Evolutionary conservation across 2,329 filamentous ascomycete species (phyloP), one percentile per base, ranked within the genome.

Genomic region (Orbilia quercus): DNA sequence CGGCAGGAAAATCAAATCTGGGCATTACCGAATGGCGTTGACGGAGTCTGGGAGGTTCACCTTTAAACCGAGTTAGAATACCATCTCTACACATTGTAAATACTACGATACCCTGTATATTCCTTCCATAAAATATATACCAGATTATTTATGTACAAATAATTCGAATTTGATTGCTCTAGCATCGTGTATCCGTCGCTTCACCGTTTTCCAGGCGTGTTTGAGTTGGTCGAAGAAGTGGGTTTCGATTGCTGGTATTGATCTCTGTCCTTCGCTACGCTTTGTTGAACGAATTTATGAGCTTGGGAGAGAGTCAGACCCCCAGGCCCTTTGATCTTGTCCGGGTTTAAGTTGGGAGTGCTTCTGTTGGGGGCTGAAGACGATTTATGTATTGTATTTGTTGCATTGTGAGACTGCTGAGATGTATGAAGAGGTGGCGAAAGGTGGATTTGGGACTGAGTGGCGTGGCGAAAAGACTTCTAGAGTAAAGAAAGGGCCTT

Each of bases 1-100:
- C 48, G 60, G 4, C 70, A 74, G 34, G 53, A 51, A 11, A 74
- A 74, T n/a, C 70, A 74, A 50, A 23, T 74, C 23, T 74, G 70
- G 70, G 20, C 11, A 0, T 36, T 74, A 4, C 70, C 70, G 1
- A 36, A 18, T 7, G 70, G 70, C 18, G 54, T 69, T 22, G 57
- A 74, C 23, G 63, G 70, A 1, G 40, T 53, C n/a, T 67, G 70
- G 64, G 42, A 40, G 18, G 25, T 38, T 40, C 20, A 40, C 11
- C 20, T 22, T 4, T 69, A 48, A 45, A 16, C 7, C 11, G 11
- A 34, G 11, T 34, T 25, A 16, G 31, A 38, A 22, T n/a, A 12
- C 2, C 16, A 2, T 54, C 5, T 54, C 7, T 23, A 18, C 22
- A 7, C 18, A 45, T 4, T 53, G 11, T 23, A 38, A 50, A 62